Evolutionary conservation across 495 filamentous ascomycete genomes (phyloP), one percentile per base, ranked within the genome.

Genomic region (Cercophora sp.): DNA sequence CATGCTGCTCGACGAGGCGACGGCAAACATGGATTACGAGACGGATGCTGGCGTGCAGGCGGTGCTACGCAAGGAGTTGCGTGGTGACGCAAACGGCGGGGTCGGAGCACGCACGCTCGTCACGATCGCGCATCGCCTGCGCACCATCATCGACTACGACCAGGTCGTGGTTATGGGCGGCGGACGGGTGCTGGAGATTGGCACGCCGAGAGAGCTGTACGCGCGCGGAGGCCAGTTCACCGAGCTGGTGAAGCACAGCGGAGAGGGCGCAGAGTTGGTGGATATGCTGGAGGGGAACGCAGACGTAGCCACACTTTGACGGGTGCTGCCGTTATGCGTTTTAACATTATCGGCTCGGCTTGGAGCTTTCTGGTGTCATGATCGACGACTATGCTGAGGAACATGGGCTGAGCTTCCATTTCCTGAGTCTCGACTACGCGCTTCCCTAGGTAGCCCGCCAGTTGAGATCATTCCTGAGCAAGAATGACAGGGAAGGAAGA

Each of bases 1-100:
- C 34, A 72, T 82, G 48, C 56, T 84, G 1, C 61, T 84, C 8
- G 80, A 83, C 51, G 80, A 84, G 60, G 79, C 80, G 0, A 83
- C 80, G 5, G 77, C 76, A 32, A 77, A 71, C 51, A 79, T 83
- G 53, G 79, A 83, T 46, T 73, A 73, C 25, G 72, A 79, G 52
- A 82, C 79, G 16, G 79, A 82, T 48, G 62, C 67, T 44, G 68
- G 70, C 19, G 77, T 83, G 45, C 77, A 79, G 59, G 59, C 63
- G 4, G 68, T 79, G 2, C 56, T 83, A 24, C 61, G 70, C 1
- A 60, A 64, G 5, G 67, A 74, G 31, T 51, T 76, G 11, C 56
- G 72, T 11, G 58, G 70, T 37, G 35, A 37, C 15, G 52, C 60
- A 13, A 64, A 61, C n/a, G n/a, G n/a, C n/a, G n/a, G n/a, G n/a